These are phyloP conservation scores for Suillus paluster DNA, from an alignment of 768 basidiomycete species.

Conservation along the genomic window DNA sequence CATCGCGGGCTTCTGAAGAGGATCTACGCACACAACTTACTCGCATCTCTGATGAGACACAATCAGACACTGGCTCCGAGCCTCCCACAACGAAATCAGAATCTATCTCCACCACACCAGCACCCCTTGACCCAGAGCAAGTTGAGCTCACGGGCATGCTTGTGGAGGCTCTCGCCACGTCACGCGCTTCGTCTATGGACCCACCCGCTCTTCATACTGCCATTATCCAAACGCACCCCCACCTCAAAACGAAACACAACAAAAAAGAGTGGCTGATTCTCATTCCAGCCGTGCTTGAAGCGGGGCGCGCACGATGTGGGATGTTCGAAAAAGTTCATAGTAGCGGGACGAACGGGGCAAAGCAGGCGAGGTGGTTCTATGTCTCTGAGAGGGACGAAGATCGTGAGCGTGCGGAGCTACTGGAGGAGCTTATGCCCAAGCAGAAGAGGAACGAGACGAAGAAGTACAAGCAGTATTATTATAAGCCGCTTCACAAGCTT, in stretches of 20 bases:
- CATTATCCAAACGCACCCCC: constrained; percentile 57
- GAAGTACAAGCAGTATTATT: constrained; percentile 88
- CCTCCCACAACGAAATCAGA: constrained; percentile 3
- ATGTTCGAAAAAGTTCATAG: constrained; percentile 78
- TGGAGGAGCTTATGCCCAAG: constrained; percentile 75
- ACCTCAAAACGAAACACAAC: constrained; percentile 42
- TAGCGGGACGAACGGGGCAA: constrained; percentile 51
- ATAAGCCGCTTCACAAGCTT: constrained; percentile 71
- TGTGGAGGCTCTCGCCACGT: constrained; percentile 72
- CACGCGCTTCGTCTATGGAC: constrained; percentile 69
- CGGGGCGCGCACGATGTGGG: constrained; percentile 50
- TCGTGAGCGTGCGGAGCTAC: constrained; percentile 66
- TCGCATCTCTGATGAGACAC: constrained; percentile 11
- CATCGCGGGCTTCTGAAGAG: constrained; percentile 3
- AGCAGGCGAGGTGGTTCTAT: constrained; percentile 78
- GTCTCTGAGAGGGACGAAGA: constrained; percentile 74
- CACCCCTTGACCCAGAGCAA: constrained; percentile 23
- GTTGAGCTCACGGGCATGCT: constrained; percentile 65
- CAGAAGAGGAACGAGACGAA: constrained; percentile 78
- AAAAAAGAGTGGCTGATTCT: constrained; percentile 52
- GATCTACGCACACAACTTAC: constrained; percentile 7
- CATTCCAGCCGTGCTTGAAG: constrained; percentile 54
- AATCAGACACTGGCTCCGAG: background rate
- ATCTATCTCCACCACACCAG: background rate
- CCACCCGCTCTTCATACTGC: constrained; percentile 55